These are phyloP conservation scores for Colletotrichum camelliae DNA, from an alignment of 2,329 filamentous ascomycete genomes.

Conservation along the genomic window DNA sequence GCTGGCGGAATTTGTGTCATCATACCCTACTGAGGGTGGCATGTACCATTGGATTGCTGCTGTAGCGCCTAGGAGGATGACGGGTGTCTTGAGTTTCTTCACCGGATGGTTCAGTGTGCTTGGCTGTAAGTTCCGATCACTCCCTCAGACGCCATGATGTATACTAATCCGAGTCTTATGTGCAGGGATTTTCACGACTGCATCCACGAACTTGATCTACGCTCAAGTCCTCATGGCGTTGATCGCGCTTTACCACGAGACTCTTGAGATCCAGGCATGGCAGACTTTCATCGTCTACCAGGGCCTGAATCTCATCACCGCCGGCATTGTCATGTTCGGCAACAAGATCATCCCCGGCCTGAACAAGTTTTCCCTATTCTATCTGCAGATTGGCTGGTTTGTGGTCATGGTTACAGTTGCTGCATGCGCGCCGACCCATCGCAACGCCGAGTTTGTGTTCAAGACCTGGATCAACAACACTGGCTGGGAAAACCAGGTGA, in stretches of 20 bases:
- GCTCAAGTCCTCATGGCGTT: conserved; percentile 45
- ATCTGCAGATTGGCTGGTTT: conserved; percentile 52
- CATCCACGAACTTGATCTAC: conserved; percentile 49
- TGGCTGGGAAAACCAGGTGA: conserved; percentile 53
- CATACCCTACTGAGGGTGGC: conserved; percentile 53
- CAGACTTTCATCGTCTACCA: conserved; percentile 53
- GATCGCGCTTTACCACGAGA: conserved; percentile 44
- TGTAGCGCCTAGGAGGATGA: conserved; percentile 44
- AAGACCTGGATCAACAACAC: conserved; percentile 57
- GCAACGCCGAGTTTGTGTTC: conserved; percentile 54
- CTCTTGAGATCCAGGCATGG: conserved; percentile 47
- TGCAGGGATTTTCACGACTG: conserved; percentile 48
- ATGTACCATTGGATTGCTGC: conserved; percentile 59
- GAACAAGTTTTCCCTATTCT: conserved; percentile 50
- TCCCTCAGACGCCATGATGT: background rate
- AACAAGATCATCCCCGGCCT: conserved; percentile 47
- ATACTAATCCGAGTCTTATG: background rate
- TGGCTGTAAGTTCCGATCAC: conserved; percentile 30
- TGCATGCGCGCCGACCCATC: conserved; percentile 49
- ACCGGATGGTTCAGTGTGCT: conserved; percentile 50
- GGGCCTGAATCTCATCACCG: conserved; percentile 46
- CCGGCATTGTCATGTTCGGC: conserved; percentile 51
- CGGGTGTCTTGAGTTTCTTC: conserved; percentile 46
- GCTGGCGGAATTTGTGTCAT: conserved; percentile 52
- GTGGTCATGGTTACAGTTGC: conserved; percentile 53